Base-by-base conservation (phyloP, 495 filamentous ascomycete genomes). In the Penicillium verhagenii region DNA sequence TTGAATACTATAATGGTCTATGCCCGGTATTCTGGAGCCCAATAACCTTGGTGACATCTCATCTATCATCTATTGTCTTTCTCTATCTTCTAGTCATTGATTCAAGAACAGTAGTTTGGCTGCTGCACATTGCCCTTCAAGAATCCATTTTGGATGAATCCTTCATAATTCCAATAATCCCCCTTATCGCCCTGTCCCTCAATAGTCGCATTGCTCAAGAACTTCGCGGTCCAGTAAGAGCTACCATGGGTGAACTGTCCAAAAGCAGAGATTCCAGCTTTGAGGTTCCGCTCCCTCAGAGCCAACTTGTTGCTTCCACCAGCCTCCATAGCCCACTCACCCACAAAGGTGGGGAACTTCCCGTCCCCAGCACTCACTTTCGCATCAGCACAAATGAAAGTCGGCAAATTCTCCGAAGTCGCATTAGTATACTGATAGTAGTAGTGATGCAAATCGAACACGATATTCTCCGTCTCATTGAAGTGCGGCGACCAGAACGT, bases 401-500 rank as follows among this genome's bases (percentile, higher is more conserved):
- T 33, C 0, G 61, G 56, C 29, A 71, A 24, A 53, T 65, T 69
- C n/a, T 46, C 56, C 3, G 63, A 61, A 4, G 61, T 69, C 18
- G 60, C 42, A 42, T 62, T 60, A n/a, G 40, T 21, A 23, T 60
- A 57, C 47, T 68, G 59, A 38, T 63, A 66, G 31, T 66, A 70
- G 45, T 68, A 72, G 47, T 65, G 60, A 45, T 72, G 67, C 38
- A 63, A 33, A 24, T 72, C 67, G 44, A 70, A 70, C 13, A 70
- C 67, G 14, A 70, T 46, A 42, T 72, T 70, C 23, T 46, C 47
- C 9, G 48, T 47, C 1, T 49, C 31, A 4, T 56, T 40, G 14
- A 67, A 66, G 29, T 59, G 54, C 3, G 44, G 45, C 7, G 51
- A 58, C 67, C 70, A 69, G 53, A 65, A 66, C 8, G 29, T 21